phyloP scores from a whole-genome alignment of 495 filamentous ascomycete genomes.

The Xylaria acuta region DNA sequence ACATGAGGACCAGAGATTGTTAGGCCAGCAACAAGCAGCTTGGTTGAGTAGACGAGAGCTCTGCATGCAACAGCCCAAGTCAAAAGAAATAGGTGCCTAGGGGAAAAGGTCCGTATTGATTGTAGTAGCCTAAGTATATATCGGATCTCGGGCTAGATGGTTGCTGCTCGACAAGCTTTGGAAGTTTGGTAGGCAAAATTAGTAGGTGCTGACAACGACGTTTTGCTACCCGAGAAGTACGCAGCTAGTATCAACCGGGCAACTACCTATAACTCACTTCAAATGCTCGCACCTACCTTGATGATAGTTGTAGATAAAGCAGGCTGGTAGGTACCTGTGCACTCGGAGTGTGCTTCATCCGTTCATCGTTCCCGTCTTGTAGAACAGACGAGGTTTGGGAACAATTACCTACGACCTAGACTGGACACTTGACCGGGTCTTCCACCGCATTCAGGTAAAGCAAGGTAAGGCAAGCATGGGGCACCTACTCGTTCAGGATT shows the following conservation, averaged over 20 bases:
- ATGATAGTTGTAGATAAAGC: neutral
- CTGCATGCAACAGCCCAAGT: neutral
- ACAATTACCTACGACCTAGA: neutral
- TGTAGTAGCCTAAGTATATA: neutral
- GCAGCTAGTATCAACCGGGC: neutral
- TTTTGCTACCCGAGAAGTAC: neutral
- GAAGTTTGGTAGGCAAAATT: neutral
- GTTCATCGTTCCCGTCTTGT: slow-evolving; percentile 10
- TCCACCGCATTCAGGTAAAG: neutral
- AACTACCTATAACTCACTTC: neutral
- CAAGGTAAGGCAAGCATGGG: neutral
- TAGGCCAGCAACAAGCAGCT: neutral
- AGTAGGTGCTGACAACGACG: neutral
- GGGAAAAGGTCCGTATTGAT: neutral
- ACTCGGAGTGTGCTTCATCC: neutral
- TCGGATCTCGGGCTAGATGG: neutral
- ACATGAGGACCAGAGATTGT: neutral
- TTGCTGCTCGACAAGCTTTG: slow-evolving; percentile 3
- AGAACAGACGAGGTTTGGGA: neutral
- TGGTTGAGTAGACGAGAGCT: neutral
- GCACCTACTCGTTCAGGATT: neutral
- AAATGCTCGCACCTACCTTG: neutral
- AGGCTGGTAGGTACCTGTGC: neutral
- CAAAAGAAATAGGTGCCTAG: neutral
- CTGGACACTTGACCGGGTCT: neutral